Evolutionary conservation across 441 rosid species (phyloP).

Genomic region (Eutrema salsugineum): DNA sequence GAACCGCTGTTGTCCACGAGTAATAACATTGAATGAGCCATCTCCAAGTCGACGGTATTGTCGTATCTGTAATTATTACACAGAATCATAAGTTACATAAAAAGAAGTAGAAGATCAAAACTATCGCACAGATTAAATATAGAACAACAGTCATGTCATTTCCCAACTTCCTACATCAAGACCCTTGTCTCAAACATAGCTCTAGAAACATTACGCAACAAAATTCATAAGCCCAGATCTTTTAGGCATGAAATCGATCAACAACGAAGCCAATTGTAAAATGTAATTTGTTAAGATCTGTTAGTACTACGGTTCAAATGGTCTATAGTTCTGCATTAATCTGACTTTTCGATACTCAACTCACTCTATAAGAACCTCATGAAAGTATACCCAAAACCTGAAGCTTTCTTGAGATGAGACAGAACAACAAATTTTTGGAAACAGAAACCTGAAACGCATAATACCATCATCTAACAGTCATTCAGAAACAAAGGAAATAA

Average conservation of each 20-base stretch:
- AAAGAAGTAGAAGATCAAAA: not conserved
- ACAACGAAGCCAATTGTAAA: not conserved
- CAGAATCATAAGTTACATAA: not conserved
- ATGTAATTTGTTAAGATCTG: not conserved
- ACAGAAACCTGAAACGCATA: conserved; percentile 4
- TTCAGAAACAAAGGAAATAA: not conserved
- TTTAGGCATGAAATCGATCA: not conserved
- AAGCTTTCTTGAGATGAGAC: not conserved
- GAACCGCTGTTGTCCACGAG: conserved; percentile 93
- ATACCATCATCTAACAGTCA: not conserved
- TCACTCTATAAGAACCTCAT: not conserved
- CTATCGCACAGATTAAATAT: not conserved
- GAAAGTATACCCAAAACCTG: conserved; percentile 1
- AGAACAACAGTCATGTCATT: not conserved
- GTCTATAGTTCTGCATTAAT: not conserved
- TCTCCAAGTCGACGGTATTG: conserved; percentile 78
- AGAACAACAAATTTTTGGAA: not conserved
- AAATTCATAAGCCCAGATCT: not conserved
- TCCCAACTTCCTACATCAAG: not conserved
- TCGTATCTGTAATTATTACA: conserved; percentile 60
- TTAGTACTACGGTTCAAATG: not conserved
- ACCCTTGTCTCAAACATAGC: not conserved
- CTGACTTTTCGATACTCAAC: not conserved
- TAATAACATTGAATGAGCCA: conserved; percentile 80
- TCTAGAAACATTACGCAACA: not conserved